Conservation (phyloP, 768 basidiomycete genomes). For the Exidia glandulosa region DNA sequence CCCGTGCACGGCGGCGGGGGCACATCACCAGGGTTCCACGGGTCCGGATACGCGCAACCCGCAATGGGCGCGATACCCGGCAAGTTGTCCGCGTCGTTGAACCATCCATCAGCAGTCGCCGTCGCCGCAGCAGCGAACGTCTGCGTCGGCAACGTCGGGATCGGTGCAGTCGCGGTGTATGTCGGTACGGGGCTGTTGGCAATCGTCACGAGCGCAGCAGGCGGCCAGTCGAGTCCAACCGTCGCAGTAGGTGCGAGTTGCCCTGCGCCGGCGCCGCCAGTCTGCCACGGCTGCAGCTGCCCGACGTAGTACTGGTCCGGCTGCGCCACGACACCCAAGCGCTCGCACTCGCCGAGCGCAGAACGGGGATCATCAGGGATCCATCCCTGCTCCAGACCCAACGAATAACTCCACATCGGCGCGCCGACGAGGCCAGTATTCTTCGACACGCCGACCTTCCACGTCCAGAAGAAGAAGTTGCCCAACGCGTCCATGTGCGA, state of each 20-base stretch:
- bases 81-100: slow-evolving; percentile 56
- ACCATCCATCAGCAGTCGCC: slow-evolving; percentile 58
- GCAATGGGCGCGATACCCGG: slow-evolving; percentile 51
- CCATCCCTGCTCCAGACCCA: slow-evolving; percentile 86
- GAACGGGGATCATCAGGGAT: slow-evolving; percentile 81
- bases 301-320: slow-evolving; percentile 36
- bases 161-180: slow-evolving; percentile 59
- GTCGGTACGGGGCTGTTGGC: slow-evolving; percentile 48
- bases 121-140: slow-evolving; percentile 42
- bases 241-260: slow-evolving; percentile 49
- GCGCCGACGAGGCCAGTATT: background rate
- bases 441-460: slow-evolving; percentile 38
- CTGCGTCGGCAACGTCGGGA: slow-evolving; percentile 56
- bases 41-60: slow-evolving; percentile 73
- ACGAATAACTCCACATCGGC: slow-evolving; percentile 79
- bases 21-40: slow-evolving; percentile 59
- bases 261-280: slow-evolving; percentile 64
- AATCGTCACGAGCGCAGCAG: slow-evolving; percentile 32
- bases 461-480: slow-evolving; percentile 99
- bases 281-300: slow-evolving; percentile 58
- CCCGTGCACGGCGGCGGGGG: slow-evolving; percentile 47
- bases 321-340: slow-evolving; percentile 30
- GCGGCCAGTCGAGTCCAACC: slow-evolving; percentile 57
- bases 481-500: slow-evolving; percentile 88
- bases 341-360: slow-evolving; percentile 56